A percentile compares a stretch with the other conserved stretches of the same genome.
phyloP scores from a whole-genome alignment of 2,329 filamentous ascomycete genomes.

The Colletotrichum sp. region DNA sequence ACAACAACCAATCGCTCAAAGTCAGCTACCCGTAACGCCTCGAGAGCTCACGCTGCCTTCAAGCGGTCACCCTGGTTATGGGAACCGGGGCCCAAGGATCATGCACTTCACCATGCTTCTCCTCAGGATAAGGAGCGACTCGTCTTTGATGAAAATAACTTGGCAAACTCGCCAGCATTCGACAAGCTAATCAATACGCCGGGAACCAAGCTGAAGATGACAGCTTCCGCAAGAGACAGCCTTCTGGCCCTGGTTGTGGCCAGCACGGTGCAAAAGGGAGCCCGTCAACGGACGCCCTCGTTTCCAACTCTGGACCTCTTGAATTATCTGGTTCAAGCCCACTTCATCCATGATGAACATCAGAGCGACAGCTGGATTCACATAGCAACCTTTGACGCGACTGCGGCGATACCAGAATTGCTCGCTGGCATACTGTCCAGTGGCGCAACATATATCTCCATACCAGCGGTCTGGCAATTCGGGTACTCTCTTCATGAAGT shows the following conservation, averaged over 20 bases:
- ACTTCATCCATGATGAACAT: conserved; percentile 29
- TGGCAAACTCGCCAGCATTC: conserved; percentile 13
- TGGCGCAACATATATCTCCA: conserved; percentile 39
- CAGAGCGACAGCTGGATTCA: conserved; percentile 31
- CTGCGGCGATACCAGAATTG: conserved; percentile 38
- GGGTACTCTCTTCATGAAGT: conserved; percentile 46
- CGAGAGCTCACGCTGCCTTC: conserved; percentile 34
- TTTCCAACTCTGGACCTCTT: conserved; percentile 44
- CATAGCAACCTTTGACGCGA: conserved; percentile 38
- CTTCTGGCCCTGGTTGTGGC: conserved; percentile 32
- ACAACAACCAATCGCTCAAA: conserved; percentile 26
- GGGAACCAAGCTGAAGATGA: conserved; percentile 23
- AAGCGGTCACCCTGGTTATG: conserved; percentile 38
- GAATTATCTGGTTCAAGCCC: conserved; percentile 40
- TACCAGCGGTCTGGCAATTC: conserved; percentile 40
- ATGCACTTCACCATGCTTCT: conserved; percentile 13
- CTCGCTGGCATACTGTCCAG: conserved; percentile 39
- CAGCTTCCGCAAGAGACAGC: conserved; percentile 28
- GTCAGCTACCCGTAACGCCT: conserved; percentile 26
- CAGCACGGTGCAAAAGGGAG: conserved; percentile 28
- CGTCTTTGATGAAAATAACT: not conserved
- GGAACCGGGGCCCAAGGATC: conserved; percentile 33
- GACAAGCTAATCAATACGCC: conserved; percentile 10
- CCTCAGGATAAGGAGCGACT: conserved; percentile 13
- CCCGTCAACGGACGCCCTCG: conserved; percentile 33